phyloP scores from a whole-genome alignment of 2,329 filamentous ascomycete genomes.

The Phaeosphaeria sp. region DNA sequence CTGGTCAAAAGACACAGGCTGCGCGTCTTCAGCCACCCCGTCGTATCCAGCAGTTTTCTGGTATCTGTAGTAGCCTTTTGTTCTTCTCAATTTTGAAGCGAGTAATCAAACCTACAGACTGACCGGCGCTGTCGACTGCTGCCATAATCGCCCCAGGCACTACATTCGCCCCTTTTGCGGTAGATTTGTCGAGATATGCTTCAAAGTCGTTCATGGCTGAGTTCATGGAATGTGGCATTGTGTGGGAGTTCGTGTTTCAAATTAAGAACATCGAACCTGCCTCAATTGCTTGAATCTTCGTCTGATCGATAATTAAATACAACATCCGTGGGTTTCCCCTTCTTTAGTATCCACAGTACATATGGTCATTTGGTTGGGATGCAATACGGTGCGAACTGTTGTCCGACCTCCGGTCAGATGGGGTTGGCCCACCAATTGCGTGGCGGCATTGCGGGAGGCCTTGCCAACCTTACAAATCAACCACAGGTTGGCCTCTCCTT shows the following conservation, averaged over 20 bases:
- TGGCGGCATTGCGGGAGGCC: background rate
- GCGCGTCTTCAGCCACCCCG: conserved; percentile 41
- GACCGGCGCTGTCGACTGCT: conserved; percentile 27
- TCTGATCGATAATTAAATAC: background rate
- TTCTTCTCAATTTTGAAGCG: conserved; percentile 26
- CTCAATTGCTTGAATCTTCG: background rate
- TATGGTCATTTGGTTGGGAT: background rate
- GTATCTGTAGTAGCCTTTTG: conserved; percentile 44
- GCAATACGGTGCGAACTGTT: background rate
- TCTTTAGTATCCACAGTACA: too few relatives aligned
- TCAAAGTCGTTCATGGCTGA: conserved; percentile 20
- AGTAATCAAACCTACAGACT: too few relatives aligned
- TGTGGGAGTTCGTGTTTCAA: background rate
- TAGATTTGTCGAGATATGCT: conserved; percentile 30
- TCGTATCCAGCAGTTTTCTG: conserved; percentile 46
- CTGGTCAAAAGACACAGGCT: conserved; percentile 60
- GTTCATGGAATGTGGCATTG: conserved; percentile 6
- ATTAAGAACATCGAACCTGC: background rate
- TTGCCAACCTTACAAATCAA: background rate
- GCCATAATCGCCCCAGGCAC: conserved; percentile 26
- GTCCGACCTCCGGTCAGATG: background rate
- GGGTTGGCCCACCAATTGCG: background rate
- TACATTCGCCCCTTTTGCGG: conserved; percentile 19
- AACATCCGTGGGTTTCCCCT: too few relatives aligned
- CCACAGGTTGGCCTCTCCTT: background rate